Evolutionary conservation across 768 basidiomycete genomes (phyloP).

Genomic region (Tylopilus balloui): DNA sequence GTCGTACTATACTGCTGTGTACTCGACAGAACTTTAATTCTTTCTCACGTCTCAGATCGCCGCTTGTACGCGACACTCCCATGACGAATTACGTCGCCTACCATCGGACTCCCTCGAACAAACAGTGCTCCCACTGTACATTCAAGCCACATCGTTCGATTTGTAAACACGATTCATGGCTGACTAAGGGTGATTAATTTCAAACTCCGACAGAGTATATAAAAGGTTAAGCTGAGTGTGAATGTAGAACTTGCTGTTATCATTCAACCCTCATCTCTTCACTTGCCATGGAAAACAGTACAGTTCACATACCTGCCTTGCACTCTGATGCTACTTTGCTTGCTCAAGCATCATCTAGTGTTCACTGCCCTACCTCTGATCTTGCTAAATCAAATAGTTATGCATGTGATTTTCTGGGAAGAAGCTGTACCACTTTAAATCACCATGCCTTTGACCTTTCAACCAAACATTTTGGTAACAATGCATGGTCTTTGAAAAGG

Average conservation of each 20-base stretch:
- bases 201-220: conserved; percentile 17
- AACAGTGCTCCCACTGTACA: too few relatives aligned
- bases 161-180: background rate
- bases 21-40: conserved; percentile 15
- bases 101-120: too few relatives aligned
- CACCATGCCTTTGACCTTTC: background rate
- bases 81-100: background rate
- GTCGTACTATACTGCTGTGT: background rate
- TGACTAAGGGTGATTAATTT: conserved; percentile 9
- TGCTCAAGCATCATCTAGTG: background rate
- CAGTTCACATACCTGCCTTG: conserved; percentile 7
- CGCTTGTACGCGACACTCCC: background rate
- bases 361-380: background rate
- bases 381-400: background rate
- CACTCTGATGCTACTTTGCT: background rate
- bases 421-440: background rate
- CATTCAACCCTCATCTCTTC: background rate
- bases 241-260: background rate
- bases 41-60: conserved; percentile 10
- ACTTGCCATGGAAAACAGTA: background rate
- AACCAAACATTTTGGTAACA: background rate
- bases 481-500: background rate
- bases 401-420: conserved; percentile 2
- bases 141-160: background rate
- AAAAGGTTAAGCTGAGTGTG: background rate